Percentiles rank a stretch among this genome's conserved stretches.
Evolutionary conservation across 2,329 filamentous ascomycete genomes (phyloP).

Genomic region (Cryoendolithus antarcticus): DNA sequence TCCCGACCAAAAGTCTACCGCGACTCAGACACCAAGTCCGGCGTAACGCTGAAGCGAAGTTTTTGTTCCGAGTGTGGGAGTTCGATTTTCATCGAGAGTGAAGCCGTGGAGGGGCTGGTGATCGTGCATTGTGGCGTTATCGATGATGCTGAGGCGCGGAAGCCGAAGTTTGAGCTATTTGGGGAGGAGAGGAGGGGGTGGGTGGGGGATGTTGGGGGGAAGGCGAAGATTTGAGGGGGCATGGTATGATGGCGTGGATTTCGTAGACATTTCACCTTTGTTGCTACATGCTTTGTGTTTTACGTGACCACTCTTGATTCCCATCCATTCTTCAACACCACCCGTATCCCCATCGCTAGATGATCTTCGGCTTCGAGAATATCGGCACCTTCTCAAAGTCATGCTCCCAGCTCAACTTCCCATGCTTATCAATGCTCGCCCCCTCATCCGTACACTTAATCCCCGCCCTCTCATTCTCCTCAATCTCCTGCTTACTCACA

Average conservation of each 20-base stretch:
- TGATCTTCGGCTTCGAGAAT: slow-evolving; percentile 19
- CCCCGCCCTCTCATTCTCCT: slow-evolving; percentile 26
- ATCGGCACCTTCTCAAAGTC: slow-evolving; percentile 31
- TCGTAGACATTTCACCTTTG: too few relatives aligned
- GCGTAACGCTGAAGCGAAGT: slow-evolving; percentile 13
- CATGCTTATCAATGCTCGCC: slow-evolving; percentile 33
- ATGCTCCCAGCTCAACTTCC: slow-evolving; percentile 32
- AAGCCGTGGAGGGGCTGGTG: slow-evolving; percentile 1
- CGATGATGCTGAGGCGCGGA: background rate
- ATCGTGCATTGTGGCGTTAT: slow-evolving; percentile 2
- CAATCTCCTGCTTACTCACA: slow-evolving; percentile 30
- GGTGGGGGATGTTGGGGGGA: slow-evolving; percentile 1
- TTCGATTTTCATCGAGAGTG: slow-evolving; percentile 4
- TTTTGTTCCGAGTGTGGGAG: slow-evolving; percentile 20
- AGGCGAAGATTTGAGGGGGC: slow-evolving; percentile 1
- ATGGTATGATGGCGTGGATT: too few relatives aligned
- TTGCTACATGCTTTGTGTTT: too few relatives aligned
- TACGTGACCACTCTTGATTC: too few relatives aligned
- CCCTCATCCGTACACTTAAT: slow-evolving; percentile 34
- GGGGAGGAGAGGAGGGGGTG: slow-evolving; percentile 3
- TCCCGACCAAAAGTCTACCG: slow-evolving; percentile 11
- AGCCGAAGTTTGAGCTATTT: slow-evolving; percentile 6
- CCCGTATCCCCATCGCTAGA: too few relatives aligned
- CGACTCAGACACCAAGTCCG: slow-evolving; percentile 16
- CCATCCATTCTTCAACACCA: too few relatives aligned